These are phyloP conservation scores for Colletotrichum sp. DNA, from an alignment of 2,329 filamentous ascomycete species.

Conservation along the genomic window DNA sequence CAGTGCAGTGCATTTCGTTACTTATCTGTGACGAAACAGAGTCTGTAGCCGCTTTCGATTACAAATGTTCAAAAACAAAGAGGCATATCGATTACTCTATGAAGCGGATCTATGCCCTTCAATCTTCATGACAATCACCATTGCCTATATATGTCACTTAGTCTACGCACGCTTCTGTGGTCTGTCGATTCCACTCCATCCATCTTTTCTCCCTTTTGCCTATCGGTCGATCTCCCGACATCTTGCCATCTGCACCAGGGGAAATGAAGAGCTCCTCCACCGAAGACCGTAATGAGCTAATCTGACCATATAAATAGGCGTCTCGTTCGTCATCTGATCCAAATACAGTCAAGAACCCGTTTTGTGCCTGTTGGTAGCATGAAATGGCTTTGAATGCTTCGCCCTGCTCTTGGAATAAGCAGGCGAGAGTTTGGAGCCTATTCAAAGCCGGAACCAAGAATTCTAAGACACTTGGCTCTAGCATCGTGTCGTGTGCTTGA, in stretches of 20 bases:
- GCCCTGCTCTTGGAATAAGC: accelerated
- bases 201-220: neutral
- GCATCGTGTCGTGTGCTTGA: neutral
- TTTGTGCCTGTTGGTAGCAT: neutral
- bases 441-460: neutral
- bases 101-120: neutral
- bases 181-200: neutral
- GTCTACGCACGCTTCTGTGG: neutral
- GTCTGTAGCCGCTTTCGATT: neutral
- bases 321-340: neutral
- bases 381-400: neutral
- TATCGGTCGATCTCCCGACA: neutral
- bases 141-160: neutral
- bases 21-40: neutral
- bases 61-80: neutral
- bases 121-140: neutral
- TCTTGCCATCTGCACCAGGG: neutral
- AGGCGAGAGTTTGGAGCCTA: neutral
- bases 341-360: neutral
- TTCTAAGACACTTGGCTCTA: neutral
- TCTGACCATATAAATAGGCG: neutral
- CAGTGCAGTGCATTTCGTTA: neutral
- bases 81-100: neutral
- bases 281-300: neutral
- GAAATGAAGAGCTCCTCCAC: neutral